Conservation (phyloP, 2,329 filamentous ascomycete genomes). For the Colletotrichum sp. region DNA sequence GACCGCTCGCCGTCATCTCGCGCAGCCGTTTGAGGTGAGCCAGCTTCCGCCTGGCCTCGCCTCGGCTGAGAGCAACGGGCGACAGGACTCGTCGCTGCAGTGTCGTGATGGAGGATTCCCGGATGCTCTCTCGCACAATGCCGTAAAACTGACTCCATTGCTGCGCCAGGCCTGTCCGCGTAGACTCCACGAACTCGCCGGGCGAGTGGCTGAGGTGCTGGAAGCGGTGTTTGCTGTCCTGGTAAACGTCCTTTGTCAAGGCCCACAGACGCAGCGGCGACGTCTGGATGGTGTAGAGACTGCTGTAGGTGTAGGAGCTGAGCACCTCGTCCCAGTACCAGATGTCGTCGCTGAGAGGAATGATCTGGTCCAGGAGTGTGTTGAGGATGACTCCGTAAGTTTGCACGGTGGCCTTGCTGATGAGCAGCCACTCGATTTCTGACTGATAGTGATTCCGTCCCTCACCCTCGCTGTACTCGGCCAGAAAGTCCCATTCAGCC, state of each 20-base stretch:
- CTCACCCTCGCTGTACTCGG: conserved; percentile 29
- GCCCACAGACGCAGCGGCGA: conserved; percentile 77
- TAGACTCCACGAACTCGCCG: conserved; percentile 38
- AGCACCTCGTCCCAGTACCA: conserved; percentile 96
- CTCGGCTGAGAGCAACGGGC: conserved; percentile 76
- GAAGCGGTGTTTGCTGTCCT: conserved; percentile 53
- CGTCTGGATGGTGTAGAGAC: conserved; percentile 85
- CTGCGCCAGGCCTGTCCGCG: conserved; percentile 46
- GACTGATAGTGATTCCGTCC: conserved; percentile 48
- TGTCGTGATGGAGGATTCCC: conserved; percentile 73
- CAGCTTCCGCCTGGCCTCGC: conserved; percentile 79
- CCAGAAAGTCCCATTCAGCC: conserved; percentile 30
- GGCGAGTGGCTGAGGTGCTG: conserved; percentile 28
- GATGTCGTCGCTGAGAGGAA: conserved; percentile 83
- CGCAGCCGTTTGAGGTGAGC: conserved; percentile 73
- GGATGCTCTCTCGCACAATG: conserved; percentile 77
- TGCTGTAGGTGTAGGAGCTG: conserved; percentile 77
- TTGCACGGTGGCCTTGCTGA: conserved; percentile 92
- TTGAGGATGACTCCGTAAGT: conserved; percentile 83
- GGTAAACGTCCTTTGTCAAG: conserved; percentile 74
- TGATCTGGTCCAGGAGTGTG: conserved; percentile 80
- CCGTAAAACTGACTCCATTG: conserved; percentile 78
- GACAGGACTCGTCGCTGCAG: conserved; percentile 77
- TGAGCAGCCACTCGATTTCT: conserved; percentile 88
- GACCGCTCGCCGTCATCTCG: conserved; percentile 81